phyloP scores from a whole-genome alignment of 306 rosid genomes.

The Calophaca sinica region DNA sequence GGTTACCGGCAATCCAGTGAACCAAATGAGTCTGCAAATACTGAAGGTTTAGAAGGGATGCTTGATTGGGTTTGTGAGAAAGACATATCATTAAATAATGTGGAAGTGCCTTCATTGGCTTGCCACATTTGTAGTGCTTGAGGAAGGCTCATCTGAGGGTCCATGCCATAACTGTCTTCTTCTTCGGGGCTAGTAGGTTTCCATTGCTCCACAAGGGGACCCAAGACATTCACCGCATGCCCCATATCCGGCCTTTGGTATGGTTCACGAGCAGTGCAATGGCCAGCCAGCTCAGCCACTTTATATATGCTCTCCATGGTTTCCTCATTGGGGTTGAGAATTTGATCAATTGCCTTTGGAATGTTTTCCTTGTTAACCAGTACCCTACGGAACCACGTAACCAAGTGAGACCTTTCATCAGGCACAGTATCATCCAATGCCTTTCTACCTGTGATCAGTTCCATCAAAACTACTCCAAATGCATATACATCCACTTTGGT shows the following conservation, averaged over 20 bases:
- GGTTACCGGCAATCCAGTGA: slow-evolving; percentile 80
- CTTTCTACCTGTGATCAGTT: slow-evolving; percentile 77
- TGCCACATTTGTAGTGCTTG: slow-evolving; percentile 90
- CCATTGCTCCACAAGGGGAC: slow-evolving; percentile 85
- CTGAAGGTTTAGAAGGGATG: slow-evolving; percentile 80
- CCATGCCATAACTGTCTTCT: slow-evolving; percentile 61
- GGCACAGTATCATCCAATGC: slow-evolving; percentile 81
- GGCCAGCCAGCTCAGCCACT: slow-evolving; percentile 91
- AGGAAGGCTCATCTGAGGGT: slow-evolving; percentile 75
- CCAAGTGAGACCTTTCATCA: slow-evolving; percentile 85
- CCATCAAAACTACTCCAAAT: slow-evolving; percentile 92
- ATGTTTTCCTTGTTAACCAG: slow-evolving; percentile 82
- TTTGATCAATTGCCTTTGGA: slow-evolving; percentile 84
- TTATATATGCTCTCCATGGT: slow-evolving; percentile 88
- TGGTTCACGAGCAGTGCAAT: slow-evolving; percentile 88
- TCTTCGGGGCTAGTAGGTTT: slow-evolving; percentile 66
- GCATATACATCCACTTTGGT: slow-evolving; percentile 95
- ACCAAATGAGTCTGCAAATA: slow-evolving; percentile 75
- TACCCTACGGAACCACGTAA: slow-evolving; percentile 87
- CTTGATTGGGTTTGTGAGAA: slow-evolving; percentile 81
- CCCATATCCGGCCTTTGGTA: slow-evolving; percentile 96
- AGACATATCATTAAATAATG: slow-evolving; percentile 68
- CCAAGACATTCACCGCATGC: slow-evolving; percentile 81
- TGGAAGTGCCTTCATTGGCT: slow-evolving; percentile 90
- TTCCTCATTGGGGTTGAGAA: slow-evolving; percentile 79